A percentile compares a stretch with the other conserved stretches of the same genome.
Evolutionary conservation across 352 stramenopile species (phyloP).

Genomic region (Thraustochytrium striatum): DNA sequence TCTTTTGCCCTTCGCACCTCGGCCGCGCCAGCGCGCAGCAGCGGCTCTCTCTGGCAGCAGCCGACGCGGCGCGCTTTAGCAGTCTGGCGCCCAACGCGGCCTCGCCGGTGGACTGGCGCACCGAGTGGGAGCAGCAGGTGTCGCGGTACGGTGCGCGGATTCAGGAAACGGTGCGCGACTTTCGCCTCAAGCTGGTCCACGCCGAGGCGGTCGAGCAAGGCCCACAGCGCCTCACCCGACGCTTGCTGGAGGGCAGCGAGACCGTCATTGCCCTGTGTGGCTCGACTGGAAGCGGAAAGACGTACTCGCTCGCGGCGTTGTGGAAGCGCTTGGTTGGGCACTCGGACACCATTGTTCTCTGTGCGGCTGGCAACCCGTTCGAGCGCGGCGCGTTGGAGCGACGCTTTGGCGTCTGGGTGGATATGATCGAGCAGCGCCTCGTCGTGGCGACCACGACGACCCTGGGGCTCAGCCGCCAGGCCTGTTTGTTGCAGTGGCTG

Average conservation of each 20-base stretch:
- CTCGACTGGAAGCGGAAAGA: slow-evolving; percentile 54
- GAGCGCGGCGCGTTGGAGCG: neutral
- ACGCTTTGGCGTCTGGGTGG: neutral
- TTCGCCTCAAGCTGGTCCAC: slow-evolving; percentile 19
- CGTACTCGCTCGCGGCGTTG: slow-evolving; percentile 52
- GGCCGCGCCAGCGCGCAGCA: too few relatives aligned
- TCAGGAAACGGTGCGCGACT: neutral
- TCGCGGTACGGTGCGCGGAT: slow-evolving; percentile 16
- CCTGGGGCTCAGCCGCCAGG: neutral
- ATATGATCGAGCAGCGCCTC: neutral
- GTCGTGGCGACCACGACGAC: too few relatives aligned
- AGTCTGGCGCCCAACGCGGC: too few relatives aligned
- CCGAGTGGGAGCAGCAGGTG: slow-evolving; percentile 13
- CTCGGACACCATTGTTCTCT: neutral
- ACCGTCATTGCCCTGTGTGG: slow-evolving; percentile 54
- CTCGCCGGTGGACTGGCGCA: neutral
- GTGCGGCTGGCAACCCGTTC: slow-evolving; percentile 16
- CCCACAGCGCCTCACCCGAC: too few relatives aligned
- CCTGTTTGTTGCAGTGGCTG: neutral
- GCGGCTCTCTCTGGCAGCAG: too few relatives aligned
- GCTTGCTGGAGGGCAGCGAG: slow-evolving; percentile 5
- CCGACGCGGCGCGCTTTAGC: too few relatives aligned
- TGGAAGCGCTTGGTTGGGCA: neutral
- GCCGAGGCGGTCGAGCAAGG: slow-evolving; percentile 34
- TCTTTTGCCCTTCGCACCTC: slow-evolving; percentile 46